Conservation (phyloP, 1,284 basidiomycete genomes). For the Cerioporus squamosus region DNA sequence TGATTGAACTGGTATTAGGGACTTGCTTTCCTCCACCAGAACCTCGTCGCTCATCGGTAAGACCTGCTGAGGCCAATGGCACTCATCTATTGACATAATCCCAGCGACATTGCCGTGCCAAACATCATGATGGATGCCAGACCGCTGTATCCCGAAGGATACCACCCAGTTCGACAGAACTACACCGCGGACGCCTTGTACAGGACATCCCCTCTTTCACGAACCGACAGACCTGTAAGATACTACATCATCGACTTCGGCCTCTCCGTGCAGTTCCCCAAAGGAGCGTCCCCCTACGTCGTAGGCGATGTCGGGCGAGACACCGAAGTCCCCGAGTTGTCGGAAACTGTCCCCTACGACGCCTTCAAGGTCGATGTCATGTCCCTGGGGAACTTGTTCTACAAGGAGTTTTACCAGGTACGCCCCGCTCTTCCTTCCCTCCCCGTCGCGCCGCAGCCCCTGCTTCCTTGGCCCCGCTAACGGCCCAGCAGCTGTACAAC, state of each 20-base stretch:
- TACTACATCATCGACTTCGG: slow-evolving; percentile 38
- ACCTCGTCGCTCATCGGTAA: slow-evolving; percentile 33
- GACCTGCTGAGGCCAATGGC: background rate
- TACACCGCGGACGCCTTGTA: slow-evolving; percentile 12
- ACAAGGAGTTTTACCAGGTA: slow-evolving; percentile 27
- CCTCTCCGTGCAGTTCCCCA: slow-evolving; percentile 20
- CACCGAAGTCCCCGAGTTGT: slow-evolving; percentile 33
- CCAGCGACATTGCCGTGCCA: slow-evolving; percentile 18
- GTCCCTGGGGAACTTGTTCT: slow-evolving; percentile 30
- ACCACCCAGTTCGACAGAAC: slow-evolving; percentile 26
- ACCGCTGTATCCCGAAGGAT: slow-evolving; percentile 29
- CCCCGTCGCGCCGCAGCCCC: too few relatives aligned
- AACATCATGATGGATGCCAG: slow-evolving; percentile 38
- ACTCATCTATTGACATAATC: background rate
- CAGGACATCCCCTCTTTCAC: slow-evolving; percentile 1
- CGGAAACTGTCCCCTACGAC: slow-evolving; percentile 29
- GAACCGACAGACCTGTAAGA: slow-evolving; percentile 17
- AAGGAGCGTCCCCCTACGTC: slow-evolving; percentile 9
- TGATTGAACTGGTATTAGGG: too few relatives aligned
- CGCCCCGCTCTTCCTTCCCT: too few relatives aligned
- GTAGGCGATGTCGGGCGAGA: slow-evolving; percentile 26
- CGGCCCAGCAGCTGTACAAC: slow-evolving; percentile 24
- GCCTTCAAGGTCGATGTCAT: slow-evolving; percentile 37
- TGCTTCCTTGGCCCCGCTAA: too few relatives aligned
- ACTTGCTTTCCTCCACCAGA: slow-evolving; percentile 29